phyloP scores from a whole-genome alignment of 148 eudicot species.

The Chenopodium album region DNA sequence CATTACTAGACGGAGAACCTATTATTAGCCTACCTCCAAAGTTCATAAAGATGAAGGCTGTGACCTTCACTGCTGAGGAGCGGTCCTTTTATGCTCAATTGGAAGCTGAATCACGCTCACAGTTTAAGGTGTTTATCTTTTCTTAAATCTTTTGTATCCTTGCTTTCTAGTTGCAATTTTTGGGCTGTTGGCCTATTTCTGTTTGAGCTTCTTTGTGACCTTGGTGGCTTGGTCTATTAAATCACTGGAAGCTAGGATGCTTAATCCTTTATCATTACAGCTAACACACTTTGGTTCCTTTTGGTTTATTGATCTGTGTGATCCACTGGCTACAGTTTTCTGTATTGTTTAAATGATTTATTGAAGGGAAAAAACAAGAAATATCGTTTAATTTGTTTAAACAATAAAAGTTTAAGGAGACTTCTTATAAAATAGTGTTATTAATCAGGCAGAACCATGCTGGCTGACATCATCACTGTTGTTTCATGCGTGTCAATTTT shows the following conservation, averaged over 20 bases:
- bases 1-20: slow-evolving; percentile 81
- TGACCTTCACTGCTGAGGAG: slow-evolving; percentile 74
- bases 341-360: neutral
- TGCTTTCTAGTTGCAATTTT: neutral
- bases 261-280: neutral
- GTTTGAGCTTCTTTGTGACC: neutral
- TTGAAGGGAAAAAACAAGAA: neutral
- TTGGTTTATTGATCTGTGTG: neutral
- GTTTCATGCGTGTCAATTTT: neutral
- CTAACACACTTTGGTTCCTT: neutral
- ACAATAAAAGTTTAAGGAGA: too few species aligned
- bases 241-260: neutral
- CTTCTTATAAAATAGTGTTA: neutral
- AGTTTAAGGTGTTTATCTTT: slow-evolving; percentile 60
- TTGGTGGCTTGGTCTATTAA: neutral
- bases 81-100: slow-evolving; percentile 71
- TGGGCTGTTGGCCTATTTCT: neutral
- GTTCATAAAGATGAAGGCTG: slow-evolving; percentile 47
- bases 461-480: neutral
- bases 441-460: neutral
- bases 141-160: neutral
- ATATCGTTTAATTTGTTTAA: too few species aligned
- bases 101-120: slow-evolving; percentile 81
- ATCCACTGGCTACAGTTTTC: neutral
- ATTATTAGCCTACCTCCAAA: slow-evolving; percentile 83